Evolutionary conservation across 192 early-diverging fungal species (phyloP), one percentile per base, ranked within the genome.

Genomic region (Gryganskiella cystojenkinii): DNA sequence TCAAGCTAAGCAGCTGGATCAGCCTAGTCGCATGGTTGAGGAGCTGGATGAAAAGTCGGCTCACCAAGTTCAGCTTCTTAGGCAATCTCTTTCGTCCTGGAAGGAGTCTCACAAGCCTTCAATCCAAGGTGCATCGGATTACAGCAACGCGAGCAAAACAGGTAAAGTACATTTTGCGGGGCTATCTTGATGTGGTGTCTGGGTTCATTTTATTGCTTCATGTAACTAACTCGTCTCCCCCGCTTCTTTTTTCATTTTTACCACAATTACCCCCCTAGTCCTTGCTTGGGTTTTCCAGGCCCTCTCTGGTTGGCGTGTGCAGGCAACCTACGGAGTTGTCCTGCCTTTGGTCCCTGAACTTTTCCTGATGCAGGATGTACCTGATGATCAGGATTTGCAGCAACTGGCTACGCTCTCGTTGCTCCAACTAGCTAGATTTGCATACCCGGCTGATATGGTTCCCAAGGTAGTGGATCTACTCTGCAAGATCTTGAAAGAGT

Each of bases 131-230:
- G 82, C 81, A 1, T 88, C 85, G 15, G 85, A 93, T 33, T 94
- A 94, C 55, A 85, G 69, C n/a, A 94, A 92, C 67, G 88, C 90
- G 3, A 82, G 89, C 67, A 94, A 94, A 60, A 91, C 92, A 66
- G 83, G 91, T 92, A 85, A 61, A 14, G n/a, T 10, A 11, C 25
- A 47, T 25, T 50, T 0, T 30, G 9, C 4, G 30, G 13, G 14
- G 3, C 10, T 30, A 74, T 34, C 14, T 71, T 2, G 13, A 17
- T n/a, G 42, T 17, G n/a, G 9, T 24, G 15, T 45, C 11, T 42
- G 34, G 51, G 33, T 24, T 43, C 14, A 31, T 35, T 25, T 31
- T 50, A 17, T 17, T 14, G n/a, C n/a, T n/a, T n/a, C n/a, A 40
- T 40, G 37, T 40, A 9, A 5, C 37, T 40, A 13, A 13, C 13